Evolutionary conservation across 228 moss, liverwort and hornwort species (phyloP).

Genomic region (Sphagnum magellanicum): DNA sequence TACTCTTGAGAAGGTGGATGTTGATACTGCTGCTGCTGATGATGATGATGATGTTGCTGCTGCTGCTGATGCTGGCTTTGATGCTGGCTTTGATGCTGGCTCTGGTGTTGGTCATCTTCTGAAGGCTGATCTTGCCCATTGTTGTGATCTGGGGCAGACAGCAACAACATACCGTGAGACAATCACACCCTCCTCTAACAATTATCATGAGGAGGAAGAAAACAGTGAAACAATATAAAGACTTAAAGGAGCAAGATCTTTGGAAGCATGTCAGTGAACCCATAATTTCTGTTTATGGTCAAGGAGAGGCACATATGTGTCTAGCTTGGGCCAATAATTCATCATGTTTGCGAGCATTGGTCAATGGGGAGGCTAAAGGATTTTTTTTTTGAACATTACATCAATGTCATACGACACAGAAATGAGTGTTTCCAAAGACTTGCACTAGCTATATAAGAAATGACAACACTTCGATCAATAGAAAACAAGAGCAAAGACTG

Average conservation of each 20-base stretch:
- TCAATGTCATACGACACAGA: not conserved
- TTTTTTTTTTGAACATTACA: not conserved
- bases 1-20: slow-evolving; percentile 55
- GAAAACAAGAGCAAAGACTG: not conserved
- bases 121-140: slow-evolving; percentile 52
- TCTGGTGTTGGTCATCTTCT: slow-evolving; percentile 24
- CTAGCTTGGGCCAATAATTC: too few species aligned
- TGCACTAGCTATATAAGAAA: not conserved
- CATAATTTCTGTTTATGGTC: too few species aligned
- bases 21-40: slow-evolving; percentile 32
- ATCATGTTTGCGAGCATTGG: too few species aligned
- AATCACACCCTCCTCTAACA: not conserved
- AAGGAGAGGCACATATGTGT: too few species aligned
- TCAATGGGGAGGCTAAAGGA: not conserved
- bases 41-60: slow-evolving; percentile 32
- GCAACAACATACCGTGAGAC: not conserved
- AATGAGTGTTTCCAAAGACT: not conserved
- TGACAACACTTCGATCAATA: not conserved
- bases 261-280: not conserved
- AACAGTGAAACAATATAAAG: not conserved
- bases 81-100: slow-evolving; percentile 17
- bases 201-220: not conserved
- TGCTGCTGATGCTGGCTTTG: slow-evolving; percentile 73
- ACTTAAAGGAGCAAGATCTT: not conserved
- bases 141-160: slow-evolving; percentile 43